Evolutionary conservation across 495 filamentous ascomycete genomes (phyloP), one percentile per base, ranked within the genome.

Genomic region (Xylona heveae): DNA sequence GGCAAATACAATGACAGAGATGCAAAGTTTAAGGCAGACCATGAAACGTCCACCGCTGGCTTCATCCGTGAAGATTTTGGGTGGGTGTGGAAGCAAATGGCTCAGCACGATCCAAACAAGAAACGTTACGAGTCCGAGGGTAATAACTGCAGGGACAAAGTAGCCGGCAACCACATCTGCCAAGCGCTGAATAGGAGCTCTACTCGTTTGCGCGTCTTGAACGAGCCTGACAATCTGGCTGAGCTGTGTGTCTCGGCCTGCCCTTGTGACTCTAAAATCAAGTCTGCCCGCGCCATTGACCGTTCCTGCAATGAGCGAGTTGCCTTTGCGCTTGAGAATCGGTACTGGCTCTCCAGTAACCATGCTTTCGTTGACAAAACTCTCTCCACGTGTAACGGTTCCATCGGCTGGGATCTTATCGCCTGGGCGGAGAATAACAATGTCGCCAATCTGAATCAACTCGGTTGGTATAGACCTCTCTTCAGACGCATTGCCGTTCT

Each of bases 361-460:
- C 90, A 95, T 95, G 46, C 81, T 91, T 49, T 99, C 88, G 43
- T 99, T 82, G 24, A 95, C 69, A 46, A 85, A 93, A 16, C 78
- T 84, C 52, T 94, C 80, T 6, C 88, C 88, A 18, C 73, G 62
- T 27, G 82, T 78, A 29, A 99, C 69, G 21, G 67, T 62, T 14
- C 88, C 88, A 49, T 99, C 88, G 0, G 85, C 90, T 2, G 88
- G 84, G 30, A 99, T 81, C 50, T 94, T 95, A 51, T 95, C 90
- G 33, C 88, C 88, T 1, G 88, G 88, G 31, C 78, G 76, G 8
- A 99, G 66, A 33, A 95, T 68, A 30, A 99, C 80, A 31, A 95
- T 71, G 44, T 99, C 88, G 18, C 80, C 81, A 2, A 92, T 79
- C 43, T 95, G 78, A 36, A 99, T 79, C 7, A 99, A 68, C 40